A percentile compares a stretch with the other conserved stretches of the same genome.
These are phyloP conservation scores for Dicorynia guianensis DNA, from an alignment of 306 rosid species.

Conservation along the genomic window DNA sequence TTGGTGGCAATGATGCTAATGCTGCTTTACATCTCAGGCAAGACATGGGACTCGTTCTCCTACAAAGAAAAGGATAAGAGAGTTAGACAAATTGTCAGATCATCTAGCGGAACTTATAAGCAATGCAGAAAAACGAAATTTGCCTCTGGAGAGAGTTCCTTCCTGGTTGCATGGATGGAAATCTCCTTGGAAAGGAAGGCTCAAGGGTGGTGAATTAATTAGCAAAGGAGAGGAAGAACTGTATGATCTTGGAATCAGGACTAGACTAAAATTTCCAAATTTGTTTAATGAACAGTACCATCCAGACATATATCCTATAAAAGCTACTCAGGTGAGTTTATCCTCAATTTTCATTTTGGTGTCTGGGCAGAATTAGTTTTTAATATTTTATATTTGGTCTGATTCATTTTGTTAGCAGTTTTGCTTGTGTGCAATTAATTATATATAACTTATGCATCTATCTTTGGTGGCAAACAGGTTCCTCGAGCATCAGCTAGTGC, in stretches of 20 bases:
- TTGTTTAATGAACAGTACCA: slow-evolving; percentile 84
- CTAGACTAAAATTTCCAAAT: slow-evolving; percentile 67
- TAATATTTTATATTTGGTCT: not conserved
- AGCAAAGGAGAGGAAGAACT: slow-evolving; percentile 80
- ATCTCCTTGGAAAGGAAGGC: slow-evolving; percentile 89
- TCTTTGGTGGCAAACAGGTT: slow-evolving; percentile 55
- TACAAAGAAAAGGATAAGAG: slow-evolving; percentile 77
- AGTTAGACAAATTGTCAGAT: slow-evolving; percentile 60
- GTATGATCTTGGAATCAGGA: slow-evolving; percentile 74
- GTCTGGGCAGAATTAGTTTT: slow-evolving; percentile 4
- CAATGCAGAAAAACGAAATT: slow-evolving; percentile 56
- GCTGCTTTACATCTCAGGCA: slow-evolving; percentile 59
- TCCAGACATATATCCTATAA: slow-evolving; percentile 78
- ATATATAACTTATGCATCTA: slow-evolving; percentile 32
- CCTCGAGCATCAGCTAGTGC: slow-evolving; percentile 99
- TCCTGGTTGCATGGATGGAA: slow-evolving; percentile 80
- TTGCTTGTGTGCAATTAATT: not conserved
- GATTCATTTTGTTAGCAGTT: slow-evolving; percentile 11
- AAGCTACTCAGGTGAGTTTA: slow-evolving; percentile 75
- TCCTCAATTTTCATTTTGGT: not conserved
- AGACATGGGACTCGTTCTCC: slow-evolving; percentile 98
- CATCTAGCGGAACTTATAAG: slow-evolving; percentile 60
- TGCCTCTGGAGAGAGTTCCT: slow-evolving; percentile 65
- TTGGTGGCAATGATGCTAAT: slow-evolving; percentile 12
- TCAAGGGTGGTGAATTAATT: slow-evolving; percentile 76